These are phyloP conservation scores for Apiotrichum gamsii DNA, from an alignment of 1,284 basidiomycete genomes.

Conservation along the genomic window DNA sequence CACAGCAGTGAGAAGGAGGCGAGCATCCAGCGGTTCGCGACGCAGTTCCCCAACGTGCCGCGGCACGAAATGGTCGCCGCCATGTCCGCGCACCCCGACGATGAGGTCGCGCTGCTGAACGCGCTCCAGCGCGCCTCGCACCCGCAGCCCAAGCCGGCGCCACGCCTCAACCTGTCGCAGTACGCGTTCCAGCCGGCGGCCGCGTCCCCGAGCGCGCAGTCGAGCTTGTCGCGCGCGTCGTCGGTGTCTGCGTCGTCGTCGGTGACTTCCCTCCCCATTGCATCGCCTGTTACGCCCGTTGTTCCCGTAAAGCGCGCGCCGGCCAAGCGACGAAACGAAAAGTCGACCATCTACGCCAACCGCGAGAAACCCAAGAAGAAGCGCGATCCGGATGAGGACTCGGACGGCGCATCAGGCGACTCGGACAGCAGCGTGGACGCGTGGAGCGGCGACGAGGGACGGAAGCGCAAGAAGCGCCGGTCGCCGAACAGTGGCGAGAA, in stretches of 20 bases:
- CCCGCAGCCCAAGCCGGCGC: neutral
- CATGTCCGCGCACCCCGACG: slow-evolving; percentile 12
- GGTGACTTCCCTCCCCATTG: neutral
- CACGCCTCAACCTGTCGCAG: neutral
- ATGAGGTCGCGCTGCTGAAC: slow-evolving; percentile 17
- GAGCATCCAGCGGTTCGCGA: slow-evolving; percentile 11
- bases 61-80: slow-evolving; percentile 11
- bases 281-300: too few relatives aligned
- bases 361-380: slow-evolving; percentile 19
- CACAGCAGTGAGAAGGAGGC: slow-evolving; percentile 12
- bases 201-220: neutral
- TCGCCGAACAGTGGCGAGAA: slow-evolving; percentile 29
- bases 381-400: slow-evolving; percentile 56
- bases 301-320: too few relatives aligned
- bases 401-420: slow-evolving; percentile 29
- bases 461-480: slow-evolving; percentile 31
- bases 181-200: slow-evolving; percentile 5
- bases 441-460: slow-evolving; percentile 33
- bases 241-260: neutral
- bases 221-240: neutral
- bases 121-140: slow-evolving; percentile 11
- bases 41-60: slow-evolving; percentile 21
- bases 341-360: slow-evolving; percentile 47
- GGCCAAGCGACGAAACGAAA: slow-evolving; percentile 28
- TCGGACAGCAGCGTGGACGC: slow-evolving; percentile 34